Evolutionary conservation across 768 basidiomycete genomes (phyloP).

Genomic region (Termitomyces sp.): DNA sequence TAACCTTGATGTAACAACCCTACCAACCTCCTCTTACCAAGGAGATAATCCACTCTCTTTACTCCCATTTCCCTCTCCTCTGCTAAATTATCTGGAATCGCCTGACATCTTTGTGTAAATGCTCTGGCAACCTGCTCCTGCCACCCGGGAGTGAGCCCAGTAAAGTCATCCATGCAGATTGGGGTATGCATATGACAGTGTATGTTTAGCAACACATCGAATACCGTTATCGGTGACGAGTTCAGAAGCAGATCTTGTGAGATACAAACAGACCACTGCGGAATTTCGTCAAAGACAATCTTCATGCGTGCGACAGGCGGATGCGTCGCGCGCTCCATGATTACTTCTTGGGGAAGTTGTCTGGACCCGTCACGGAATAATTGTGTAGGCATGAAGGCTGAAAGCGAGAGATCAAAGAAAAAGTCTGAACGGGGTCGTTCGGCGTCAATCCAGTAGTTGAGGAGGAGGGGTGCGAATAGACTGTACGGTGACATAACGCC

Average conservation of each 20-base stretch:
- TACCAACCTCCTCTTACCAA: not conserved
- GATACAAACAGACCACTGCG: not conserved
- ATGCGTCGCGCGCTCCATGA: not conserved
- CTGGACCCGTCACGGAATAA: not conserved
- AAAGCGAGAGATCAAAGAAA: constrained; percentile 2
- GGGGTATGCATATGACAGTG: not conserved
- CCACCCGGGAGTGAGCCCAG: not conserved
- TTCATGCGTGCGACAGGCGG: not conserved
- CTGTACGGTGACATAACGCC: not conserved
- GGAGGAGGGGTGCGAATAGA: not conserved
- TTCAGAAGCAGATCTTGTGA: not conserved
- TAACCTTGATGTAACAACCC: not conserved
- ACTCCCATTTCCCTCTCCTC: not conserved
- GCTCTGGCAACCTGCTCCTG: not conserved
- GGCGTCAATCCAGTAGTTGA: constrained; percentile 5
- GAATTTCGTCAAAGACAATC: not conserved
- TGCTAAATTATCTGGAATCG: not conserved
- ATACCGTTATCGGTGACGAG: not conserved
- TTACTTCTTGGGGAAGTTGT: not conserved
- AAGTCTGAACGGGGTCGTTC: not conserved
- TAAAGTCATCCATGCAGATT: not conserved
- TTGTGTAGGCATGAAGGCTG: not conserved
- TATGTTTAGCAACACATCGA: not conserved
- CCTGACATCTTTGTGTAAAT: not conserved
- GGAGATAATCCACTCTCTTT: constrained; percentile 3